phyloP scores from a whole-genome alignment of 129 eudicot genomes.

The Kitagawia praeruptora region DNA sequence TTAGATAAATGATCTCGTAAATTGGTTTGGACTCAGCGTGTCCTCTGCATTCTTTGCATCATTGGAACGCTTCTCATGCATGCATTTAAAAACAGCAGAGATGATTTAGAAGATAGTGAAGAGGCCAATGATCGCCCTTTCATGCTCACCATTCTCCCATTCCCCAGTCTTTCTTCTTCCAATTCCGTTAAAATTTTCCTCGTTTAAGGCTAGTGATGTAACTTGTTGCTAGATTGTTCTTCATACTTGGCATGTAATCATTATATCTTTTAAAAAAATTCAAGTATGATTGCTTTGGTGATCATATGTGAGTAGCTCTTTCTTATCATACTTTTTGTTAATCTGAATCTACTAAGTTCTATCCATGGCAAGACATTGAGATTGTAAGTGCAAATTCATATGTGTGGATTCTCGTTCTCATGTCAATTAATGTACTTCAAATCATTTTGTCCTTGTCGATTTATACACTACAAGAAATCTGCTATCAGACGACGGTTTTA shows the following conservation, averaged over 20 bases:
- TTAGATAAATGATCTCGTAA: conserved; percentile 49
- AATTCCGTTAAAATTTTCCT: neutral
- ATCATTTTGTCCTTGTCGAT: too few species aligned
- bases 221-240: neutral
- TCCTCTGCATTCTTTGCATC: conserved; percentile 73
- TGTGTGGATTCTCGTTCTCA: too few species aligned
- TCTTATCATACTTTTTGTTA: too few species aligned
- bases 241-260: neutral
- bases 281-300: too few species aligned
- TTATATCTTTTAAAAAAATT: neutral
- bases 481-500: too few species aligned
- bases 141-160: conserved; percentile 37
- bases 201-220: neutral
- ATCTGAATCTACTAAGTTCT: too few species aligned
- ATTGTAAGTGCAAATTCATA: too few species aligned
- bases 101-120: conserved; percentile 31
- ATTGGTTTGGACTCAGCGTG: conserved; percentile 56
- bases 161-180: conserved; percentile 2
- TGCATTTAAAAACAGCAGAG: conserved; percentile 61
- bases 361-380: too few species aligned
- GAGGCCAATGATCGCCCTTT: conserved; percentile 71
- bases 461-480: too few species aligned
- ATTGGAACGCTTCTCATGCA: conserved; percentile 73
- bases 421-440: too few species aligned
- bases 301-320: too few species aligned